phyloP scores from a whole-genome alignment of 345 rosid genomes.

The Isatis tinctoria region DNA sequence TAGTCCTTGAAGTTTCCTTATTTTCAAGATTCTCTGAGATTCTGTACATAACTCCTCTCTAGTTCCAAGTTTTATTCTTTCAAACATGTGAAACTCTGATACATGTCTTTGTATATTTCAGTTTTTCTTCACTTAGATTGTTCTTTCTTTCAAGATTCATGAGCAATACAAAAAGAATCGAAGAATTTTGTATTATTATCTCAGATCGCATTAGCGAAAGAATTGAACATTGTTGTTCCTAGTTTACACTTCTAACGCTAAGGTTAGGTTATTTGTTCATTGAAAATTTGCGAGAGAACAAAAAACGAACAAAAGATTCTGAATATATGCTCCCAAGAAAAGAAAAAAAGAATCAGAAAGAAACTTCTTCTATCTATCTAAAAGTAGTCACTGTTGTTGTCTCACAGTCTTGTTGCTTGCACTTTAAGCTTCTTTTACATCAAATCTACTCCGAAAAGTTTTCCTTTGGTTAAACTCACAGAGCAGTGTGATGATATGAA shows the following conservation, averaged over 20 bases:
- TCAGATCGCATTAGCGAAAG: slow-evolving; percentile 10
- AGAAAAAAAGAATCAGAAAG: slow-evolving; percentile 1
- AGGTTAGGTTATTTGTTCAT: slow-evolving; percentile 22
- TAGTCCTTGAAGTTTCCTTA: not conserved
- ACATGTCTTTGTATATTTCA: no score
- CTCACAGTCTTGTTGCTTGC: no score
- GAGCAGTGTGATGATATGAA: slow-evolving; percentile 29
- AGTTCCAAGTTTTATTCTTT: not conserved
- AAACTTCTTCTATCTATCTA: slow-evolving; percentile 22
- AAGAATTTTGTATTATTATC: slow-evolving; percentile 8
- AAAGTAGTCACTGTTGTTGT: slow-evolving; percentile 2
- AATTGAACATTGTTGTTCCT: slow-evolving; percentile 1
- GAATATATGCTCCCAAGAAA: not conserved
- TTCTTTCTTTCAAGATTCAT: not conserved
- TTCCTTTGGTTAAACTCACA: slow-evolving; percentile 23
- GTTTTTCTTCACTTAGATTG: no score
- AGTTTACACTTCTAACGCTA: slow-evolving; percentile 30
- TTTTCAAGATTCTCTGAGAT: slow-evolving; percentile 2
- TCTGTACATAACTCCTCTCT: not conserved
- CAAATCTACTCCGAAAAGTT: slow-evolving; percentile 40
- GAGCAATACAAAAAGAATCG: not conserved
- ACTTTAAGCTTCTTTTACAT: slow-evolving; percentile 12
- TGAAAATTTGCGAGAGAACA: not conserved
- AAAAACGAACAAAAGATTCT: slow-evolving; percentile 16
- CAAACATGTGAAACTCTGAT: not conserved